A percentile compares a stretch with the other conserved stretches of the same genome.
Evolutionary conservation across 2,329 filamentous ascomycete genomes (phyloP).

Genomic region (Hymenoscyphus scutula): DNA sequence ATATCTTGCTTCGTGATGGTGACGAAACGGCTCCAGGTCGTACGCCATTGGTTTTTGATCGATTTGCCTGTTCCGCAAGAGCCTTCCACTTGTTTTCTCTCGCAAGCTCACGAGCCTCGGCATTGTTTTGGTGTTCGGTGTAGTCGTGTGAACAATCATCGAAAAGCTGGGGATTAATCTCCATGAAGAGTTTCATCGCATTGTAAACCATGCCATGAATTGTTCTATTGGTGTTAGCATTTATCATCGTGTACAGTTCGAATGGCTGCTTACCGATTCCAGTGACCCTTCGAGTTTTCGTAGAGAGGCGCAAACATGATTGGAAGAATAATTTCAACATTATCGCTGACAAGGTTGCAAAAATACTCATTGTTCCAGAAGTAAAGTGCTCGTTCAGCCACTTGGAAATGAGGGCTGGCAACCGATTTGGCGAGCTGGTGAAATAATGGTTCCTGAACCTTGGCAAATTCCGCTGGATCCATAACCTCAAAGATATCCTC

Average conservation of each 20-base stretch:
- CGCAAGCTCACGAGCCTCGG: conserved; percentile 76
- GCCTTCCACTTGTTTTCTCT: conserved; percentile 88
- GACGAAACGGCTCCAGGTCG: conserved; percentile 37
- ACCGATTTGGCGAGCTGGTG: conserved; percentile 97
- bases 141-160: conserved; percentile 99
- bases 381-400: conserved; percentile 93
- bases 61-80: conserved; percentile 75
- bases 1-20: conserved; percentile 41
- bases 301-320: conserved; percentile 99
- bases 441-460: conserved; percentile 96
- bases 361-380: conserved; percentile 99
- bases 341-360: conserved; percentile 98
- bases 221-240: conserved; percentile 56
- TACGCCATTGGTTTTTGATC: conserved; percentile 52
- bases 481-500: conserved; percentile 99
- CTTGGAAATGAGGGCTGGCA: conserved; percentile 97
- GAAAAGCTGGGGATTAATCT: conserved; percentile 97
- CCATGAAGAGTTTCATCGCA: conserved; percentile 99
- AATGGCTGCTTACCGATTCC: conserved; percentile 74
- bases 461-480: conserved; percentile 97
- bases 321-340: conserved; percentile 95
- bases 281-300: conserved; percentile 98
- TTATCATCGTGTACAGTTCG: background rate
- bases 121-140: conserved; percentile 91
- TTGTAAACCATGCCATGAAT: conserved; percentile 99